phyloP scores from a whole-genome alignment of 768 basidiomycete genomes.

The Leccinum incarnatum region DNA sequence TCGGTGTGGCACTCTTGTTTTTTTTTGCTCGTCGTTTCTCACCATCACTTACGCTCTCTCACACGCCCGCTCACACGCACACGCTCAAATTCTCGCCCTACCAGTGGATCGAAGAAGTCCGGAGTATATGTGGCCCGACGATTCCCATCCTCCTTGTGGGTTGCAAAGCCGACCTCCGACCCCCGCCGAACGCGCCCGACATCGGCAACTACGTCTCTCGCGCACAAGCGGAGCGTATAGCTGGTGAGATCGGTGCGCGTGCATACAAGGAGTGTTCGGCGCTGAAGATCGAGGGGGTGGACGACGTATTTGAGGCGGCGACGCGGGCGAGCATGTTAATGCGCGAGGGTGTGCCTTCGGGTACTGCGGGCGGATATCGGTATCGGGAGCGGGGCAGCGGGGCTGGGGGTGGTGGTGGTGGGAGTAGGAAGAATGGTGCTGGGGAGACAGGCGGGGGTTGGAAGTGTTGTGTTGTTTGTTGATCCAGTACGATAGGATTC shows the following conservation, averaged over 20 bases:
- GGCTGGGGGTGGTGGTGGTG: constrained; percentile 28
- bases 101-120: constrained; percentile 98
- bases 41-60: too few relatives aligned
- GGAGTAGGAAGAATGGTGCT: constrained; percentile 5
- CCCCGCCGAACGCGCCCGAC: constrained; percentile 46
- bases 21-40: too few relatives aligned
- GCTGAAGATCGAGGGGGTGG: constrained; percentile 86
- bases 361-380: constrained; percentile 49
- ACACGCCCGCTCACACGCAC: not conserved
- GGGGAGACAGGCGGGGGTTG: constrained; percentile 41
- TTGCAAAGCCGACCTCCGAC: constrained; percentile 92
- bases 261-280: constrained; percentile 95
- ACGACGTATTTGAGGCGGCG: constrained; percentile 96
- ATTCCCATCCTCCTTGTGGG: constrained; percentile 96
- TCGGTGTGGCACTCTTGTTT: constrained; percentile 25
- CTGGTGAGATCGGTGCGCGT: constrained; percentile 81
- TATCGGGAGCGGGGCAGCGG: constrained; percentile 40
- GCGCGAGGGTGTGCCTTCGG: constrained; percentile 72
- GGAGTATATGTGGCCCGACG: constrained; percentile 88
- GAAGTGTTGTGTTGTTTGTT: constrained; percentile 72
- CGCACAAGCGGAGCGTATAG: constrained; percentile 79
- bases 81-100: not conserved
- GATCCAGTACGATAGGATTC: constrained; percentile 4
- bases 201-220: constrained; percentile 64
- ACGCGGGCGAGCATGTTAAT: constrained; percentile 96